Evolutionary conservation across 179 eudicot species (phyloP).

Genomic region (Silene vulgaris): DNA sequence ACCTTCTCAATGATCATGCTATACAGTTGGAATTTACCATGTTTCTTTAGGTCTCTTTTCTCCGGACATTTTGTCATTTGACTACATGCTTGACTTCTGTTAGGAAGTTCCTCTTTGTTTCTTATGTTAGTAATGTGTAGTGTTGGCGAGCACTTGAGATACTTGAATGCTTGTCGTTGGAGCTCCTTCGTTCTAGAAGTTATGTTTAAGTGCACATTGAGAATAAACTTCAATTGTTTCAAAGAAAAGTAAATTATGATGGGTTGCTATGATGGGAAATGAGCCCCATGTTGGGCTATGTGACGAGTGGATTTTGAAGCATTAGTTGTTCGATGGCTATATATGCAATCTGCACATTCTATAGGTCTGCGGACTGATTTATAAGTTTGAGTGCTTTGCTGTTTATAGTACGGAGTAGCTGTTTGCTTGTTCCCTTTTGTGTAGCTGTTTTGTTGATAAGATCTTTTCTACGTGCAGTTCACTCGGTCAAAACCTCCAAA

Average conservation of each 20-base stretch:
- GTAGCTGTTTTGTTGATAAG: slow-evolving; percentile 15
- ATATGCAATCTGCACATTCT: not conserved
- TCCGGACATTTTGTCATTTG: not conserved
- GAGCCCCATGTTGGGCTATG: slow-evolving; percentile 1
- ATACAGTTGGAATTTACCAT: not conserved
- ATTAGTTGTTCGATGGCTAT: not conserved
- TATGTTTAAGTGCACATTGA: not conserved
- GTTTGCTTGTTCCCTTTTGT: slow-evolving; percentile 1
- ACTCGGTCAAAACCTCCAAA: slow-evolving; percentile 86
- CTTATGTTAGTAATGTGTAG: not conserved
- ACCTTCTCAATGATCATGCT: not conserved
- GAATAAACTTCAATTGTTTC: not conserved
- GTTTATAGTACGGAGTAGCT: not conserved
- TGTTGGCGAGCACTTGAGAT: not conserved
- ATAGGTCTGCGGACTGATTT: too few species aligned
- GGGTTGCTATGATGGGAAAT: not conserved
- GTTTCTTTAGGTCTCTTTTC: too few species aligned
- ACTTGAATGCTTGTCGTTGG: not conserved
- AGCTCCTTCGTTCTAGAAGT: too few species aligned
- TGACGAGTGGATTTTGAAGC: not conserved
- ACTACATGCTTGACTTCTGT: not conserved
- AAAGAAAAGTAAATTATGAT: not conserved
- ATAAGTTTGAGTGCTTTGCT: not conserved
- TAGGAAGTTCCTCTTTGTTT: not conserved
- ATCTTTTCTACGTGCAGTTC: slow-evolving; percentile 54